Evolutionary conservation across 192 early-diverging fungal species (phyloP).

Genomic region (Backusella psychrophila): DNA sequence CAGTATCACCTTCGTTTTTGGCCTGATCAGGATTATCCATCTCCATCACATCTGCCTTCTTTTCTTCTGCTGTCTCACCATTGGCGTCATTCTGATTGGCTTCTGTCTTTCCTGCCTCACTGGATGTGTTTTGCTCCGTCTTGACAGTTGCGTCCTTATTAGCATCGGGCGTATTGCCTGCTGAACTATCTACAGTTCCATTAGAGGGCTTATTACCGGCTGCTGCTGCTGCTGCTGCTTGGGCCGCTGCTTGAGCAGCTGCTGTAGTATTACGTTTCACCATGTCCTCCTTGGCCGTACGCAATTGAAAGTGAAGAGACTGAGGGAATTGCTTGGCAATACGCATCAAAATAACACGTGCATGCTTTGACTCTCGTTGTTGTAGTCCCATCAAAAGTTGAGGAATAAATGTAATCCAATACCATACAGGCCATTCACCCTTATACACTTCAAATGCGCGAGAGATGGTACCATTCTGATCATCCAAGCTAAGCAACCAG

Average conservation of each 20-base stretch:
- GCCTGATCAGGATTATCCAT: background rate
- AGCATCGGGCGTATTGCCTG: background rate
- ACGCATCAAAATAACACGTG: constrained; percentile 80
- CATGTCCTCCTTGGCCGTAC: constrained; percentile 91
- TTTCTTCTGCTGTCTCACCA: background rate
- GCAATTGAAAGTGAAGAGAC: constrained; percentile 88
- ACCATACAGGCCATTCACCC: constrained; percentile 90
- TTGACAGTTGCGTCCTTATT: background rate
- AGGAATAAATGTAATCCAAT: constrained; percentile 99
- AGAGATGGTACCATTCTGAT: constrained; percentile 70
- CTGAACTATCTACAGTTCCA: background rate
- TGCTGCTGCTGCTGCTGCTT: background rate
- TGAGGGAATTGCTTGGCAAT: constrained; percentile 95
- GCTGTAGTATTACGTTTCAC: constrained; percentile 50
- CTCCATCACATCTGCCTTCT: background rate
- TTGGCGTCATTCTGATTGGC: background rate
- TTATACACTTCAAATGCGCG: constrained; percentile 88
- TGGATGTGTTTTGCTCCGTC: background rate
- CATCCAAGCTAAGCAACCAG: constrained; percentile 92
- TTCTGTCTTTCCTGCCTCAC: background rate
- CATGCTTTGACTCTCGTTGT: constrained; percentile 79
- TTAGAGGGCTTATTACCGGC: constrained; percentile 16
- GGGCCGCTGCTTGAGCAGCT: background rate
- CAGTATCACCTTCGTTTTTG: background rate
- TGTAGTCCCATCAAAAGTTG: constrained; percentile 83